Percentiles rank a stretch among this genome's conserved stretches.
These are phyloP conservation scores for Didymella lethalis DNA, from an alignment of 2,329 filamentous ascomycete species.

Conservation along the genomic window DNA sequence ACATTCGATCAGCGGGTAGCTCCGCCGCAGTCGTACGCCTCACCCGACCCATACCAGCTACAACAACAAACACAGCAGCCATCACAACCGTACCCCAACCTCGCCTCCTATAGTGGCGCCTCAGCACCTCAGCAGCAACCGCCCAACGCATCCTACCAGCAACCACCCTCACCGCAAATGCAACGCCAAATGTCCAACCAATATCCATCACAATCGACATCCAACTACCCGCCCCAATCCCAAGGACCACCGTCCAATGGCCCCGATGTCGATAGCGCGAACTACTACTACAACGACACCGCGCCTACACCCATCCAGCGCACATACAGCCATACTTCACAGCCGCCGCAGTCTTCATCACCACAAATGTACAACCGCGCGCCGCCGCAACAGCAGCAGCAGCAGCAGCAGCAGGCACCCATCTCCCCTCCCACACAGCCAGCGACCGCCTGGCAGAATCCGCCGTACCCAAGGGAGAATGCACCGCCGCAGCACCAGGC, in stretches of 20 bases:
- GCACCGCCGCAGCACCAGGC: constrained; percentile 31
- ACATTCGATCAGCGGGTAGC: constrained; percentile 47
- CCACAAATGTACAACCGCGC: constrained; percentile 44
- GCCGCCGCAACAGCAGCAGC: constrained; percentile 24
- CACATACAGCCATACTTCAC: constrained; percentile 41
- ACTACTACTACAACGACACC: constrained; percentile 46
- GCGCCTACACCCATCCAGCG: constrained; percentile 39
- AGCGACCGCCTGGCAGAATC: constrained; percentile 41
- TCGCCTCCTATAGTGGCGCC: constrained; percentile 32
- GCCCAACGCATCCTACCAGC: constrained; percentile 39
- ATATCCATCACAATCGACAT: constrained; percentile 43
- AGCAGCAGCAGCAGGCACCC: constrained; percentile 32
- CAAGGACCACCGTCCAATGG: constrained; percentile 46
- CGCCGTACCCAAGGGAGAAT: constrained; percentile 44
- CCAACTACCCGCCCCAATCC: constrained; percentile 46
- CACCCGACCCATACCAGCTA: constrained; percentile 46
- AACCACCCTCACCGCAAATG: constrained; percentile 48
- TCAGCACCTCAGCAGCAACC: constrained; percentile 35
- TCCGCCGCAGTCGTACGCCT: constrained; percentile 37
- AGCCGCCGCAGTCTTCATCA: constrained; percentile 47
- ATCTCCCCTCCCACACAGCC: constrained; percentile 45
- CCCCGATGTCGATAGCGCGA: constrained; percentile 45
- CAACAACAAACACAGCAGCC: constrained; percentile 46
- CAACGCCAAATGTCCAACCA: constrained; percentile 46
- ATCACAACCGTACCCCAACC: constrained; percentile 47